These are phyloP conservation scores for Gossypium laxum DNA, from an alignment of 441 rosid species.

Conservation along the genomic window DNA sequence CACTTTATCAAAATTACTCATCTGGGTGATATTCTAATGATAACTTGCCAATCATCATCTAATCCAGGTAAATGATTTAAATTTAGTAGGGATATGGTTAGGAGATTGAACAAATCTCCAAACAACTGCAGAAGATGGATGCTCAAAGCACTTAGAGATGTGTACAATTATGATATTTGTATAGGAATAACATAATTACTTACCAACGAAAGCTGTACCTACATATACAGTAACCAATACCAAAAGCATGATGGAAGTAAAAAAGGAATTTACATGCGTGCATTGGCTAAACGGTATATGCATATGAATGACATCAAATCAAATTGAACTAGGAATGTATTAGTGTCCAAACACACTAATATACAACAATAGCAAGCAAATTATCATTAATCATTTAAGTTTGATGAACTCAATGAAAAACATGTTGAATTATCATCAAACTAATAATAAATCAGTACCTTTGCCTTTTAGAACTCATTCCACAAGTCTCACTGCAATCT, in stretches of 20 bases:
- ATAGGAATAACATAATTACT: background rate
- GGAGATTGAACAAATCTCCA: background rate
- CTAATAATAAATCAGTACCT: slow-evolving; percentile 28
- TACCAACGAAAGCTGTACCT: background rate
- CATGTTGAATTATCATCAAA: background rate
- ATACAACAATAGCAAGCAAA: background rate
- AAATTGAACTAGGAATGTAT: background rate
- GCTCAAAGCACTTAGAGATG: background rate
- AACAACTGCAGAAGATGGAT: background rate
- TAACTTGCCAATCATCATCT: background rate
- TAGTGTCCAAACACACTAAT: background rate
- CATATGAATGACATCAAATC: background rate
- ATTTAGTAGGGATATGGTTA: background rate
- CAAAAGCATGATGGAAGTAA: background rate
- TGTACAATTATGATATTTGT: background rate
- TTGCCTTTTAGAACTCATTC: slow-evolving; percentile 27
- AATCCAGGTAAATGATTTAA: background rate
- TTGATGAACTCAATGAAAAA: background rate
- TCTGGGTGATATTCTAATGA: background rate
- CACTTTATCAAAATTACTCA: background rate
- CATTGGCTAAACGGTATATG: background rate
- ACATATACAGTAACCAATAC: background rate
- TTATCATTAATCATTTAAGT: background rate
- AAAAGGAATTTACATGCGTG: background rate
- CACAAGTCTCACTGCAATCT: slow-evolving; percentile 17